These are phyloP conservation scores for Collybiopsis luxurians DNA, from an alignment of 768 basidiomycete genomes.

Conservation along the genomic window DNA sequence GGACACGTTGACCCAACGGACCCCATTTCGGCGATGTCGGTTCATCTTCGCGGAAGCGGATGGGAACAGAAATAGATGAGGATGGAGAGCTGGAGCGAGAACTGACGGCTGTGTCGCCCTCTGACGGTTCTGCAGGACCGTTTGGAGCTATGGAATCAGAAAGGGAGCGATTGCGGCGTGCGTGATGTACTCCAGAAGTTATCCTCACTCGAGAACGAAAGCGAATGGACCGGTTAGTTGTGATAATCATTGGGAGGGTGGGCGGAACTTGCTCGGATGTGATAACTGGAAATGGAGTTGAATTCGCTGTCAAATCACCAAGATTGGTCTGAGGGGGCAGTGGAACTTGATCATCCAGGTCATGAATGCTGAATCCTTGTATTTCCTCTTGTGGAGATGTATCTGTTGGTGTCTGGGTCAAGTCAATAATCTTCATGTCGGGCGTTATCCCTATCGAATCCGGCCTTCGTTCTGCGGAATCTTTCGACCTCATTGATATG, in stretches of 20 bases:
- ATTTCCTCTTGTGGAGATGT: neutral
- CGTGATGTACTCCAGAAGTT: slow-evolving; percentile 60
- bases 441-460: slow-evolving; percentile 1
- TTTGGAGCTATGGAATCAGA: slow-evolving; percentile 1
- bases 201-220: slow-evolving; percentile 80
- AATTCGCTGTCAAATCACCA: neutral
- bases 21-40: slow-evolving; percentile 51
- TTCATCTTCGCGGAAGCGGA: slow-evolving; percentile 57
- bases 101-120: slow-evolving; percentile 10
- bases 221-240: slow-evolving; percentile 23
- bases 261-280: neutral
- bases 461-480: neutral
- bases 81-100: slow-evolving; percentile 57
- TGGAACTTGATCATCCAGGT: neutral
- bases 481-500: too few relatives aligned
- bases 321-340: neutral
- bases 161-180: slow-evolving; percentile 22
- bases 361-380: neutral
- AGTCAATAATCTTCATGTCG: neutral
- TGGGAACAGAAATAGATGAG: slow-evolving; percentile 79
- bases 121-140: slow-evolving; percentile 30
- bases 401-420: neutral
- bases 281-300: neutral
- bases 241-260: neutral
- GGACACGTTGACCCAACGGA: slow-evolving; percentile 58